Base-by-base conservation (phyloP, 1,139 yeast genomes). In the Taphrina confusa region DNA sequence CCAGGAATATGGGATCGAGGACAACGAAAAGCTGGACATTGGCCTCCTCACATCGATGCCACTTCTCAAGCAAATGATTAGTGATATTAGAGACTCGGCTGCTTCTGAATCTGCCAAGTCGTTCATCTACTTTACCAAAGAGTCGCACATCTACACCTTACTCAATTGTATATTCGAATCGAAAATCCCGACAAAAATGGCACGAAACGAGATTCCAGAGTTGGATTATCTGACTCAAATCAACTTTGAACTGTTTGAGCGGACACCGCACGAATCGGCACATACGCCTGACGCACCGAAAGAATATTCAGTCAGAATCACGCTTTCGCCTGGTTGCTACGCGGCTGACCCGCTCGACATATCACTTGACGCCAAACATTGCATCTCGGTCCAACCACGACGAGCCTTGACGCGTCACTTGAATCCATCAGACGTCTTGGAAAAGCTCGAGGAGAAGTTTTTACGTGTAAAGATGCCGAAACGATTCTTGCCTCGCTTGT, bases 331-430 rank as follows among this genome's bases (percentile, higher is more conserved):
- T 0, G 99, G 99, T 33, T 94, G 98, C 73, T 97, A 94, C 73
- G 90, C 97, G 0, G 96, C 90, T 69, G 96, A 92, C 73, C 98
- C 98, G 16, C 78, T 94, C 65, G 98, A 94, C 74, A 96, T 94
- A 47, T 96, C 92, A 73, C 78, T 94, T 51, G 98, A 94, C 73
- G 94, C 90, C 56, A 92, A 90, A 72, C 99, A 94, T 73, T 92
- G 94, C 74, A 92, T 94, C 66, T 92, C 96, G 16, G 92, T 97
- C 70, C 94, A 92, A 67, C 96, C 97, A 39, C 82, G 92, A 68
- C 82, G 90, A 61, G 85, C 89, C 57, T 78, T 94, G 68, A 94
- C 98, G 0, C 82, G 96, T 69, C 97, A 94, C 72, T 78, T 94
- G 71, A 98, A 94, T 71, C 83, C 89, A 80, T 96, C 90, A 69